These are phyloP conservation scores for Pestalotiopsis sp. DNA, from an alignment of 2,329 filamentous ascomycete species.

Conservation along the genomic window DNA sequence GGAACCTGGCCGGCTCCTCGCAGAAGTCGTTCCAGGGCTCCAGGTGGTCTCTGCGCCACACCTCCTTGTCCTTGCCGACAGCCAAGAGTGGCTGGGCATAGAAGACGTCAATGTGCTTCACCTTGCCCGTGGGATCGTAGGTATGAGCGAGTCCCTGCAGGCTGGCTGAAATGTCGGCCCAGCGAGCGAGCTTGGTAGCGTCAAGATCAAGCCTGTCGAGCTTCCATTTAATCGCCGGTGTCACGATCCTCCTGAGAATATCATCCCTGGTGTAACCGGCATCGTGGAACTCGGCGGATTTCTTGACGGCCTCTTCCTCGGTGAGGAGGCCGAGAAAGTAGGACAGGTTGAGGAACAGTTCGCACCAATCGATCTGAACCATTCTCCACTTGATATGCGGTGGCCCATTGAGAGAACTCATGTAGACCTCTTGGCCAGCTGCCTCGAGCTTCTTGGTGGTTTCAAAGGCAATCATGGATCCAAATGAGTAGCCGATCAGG, in stretches of 20 bases:
- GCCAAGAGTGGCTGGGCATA: slow-evolving; percentile 29
- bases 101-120: slow-evolving; percentile 38
- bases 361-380: slow-evolving; percentile 30
- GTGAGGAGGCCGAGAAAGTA: slow-evolving; percentile 34
- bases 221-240: slow-evolving; percentile 15
- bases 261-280: slow-evolving; percentile 13
- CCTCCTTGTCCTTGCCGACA: slow-evolving; percentile 20
- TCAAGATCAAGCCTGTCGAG: slow-evolving; percentile 26
- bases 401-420: slow-evolving; percentile 41
- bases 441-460: slow-evolving; percentile 39
- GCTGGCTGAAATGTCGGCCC: slow-evolving; percentile 29
- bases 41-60: slow-evolving; percentile 28
- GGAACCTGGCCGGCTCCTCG: slow-evolving; percentile 21
- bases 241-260: slow-evolving; percentile 22
- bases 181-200: slow-evolving; percentile 23
- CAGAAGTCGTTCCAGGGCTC: slow-evolving; percentile 32
- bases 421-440: slow-evolving; percentile 38
- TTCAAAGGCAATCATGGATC: slow-evolving; percentile 45
- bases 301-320: slow-evolving; percentile 24
- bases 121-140: slow-evolving; percentile 37
- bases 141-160: slow-evolving; percentile 32
- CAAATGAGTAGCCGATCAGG: slow-evolving; percentile 45
- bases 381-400: slow-evolving; percentile 40
- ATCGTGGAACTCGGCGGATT: slow-evolving; percentile 16
- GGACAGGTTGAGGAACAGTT: slow-evolving; percentile 32